Evolutionary conservation across 225 moss, liverwort and hornwort species (phyloP).

Genomic region (Takakia lepidozioides): DNA sequence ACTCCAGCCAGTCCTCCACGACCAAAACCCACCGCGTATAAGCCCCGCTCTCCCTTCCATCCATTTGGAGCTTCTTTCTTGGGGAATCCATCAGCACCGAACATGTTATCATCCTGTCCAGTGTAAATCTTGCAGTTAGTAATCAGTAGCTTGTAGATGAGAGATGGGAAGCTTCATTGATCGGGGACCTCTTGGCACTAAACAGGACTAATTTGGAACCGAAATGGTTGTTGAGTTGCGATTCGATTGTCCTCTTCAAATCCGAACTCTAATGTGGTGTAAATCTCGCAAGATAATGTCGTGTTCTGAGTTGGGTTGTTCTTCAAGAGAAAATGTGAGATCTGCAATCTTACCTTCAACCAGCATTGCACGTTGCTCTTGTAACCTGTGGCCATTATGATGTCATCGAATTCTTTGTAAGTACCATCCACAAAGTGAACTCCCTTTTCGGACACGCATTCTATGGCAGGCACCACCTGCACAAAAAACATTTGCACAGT

Average conservation of each 20-base stretch:
- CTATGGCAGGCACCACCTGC: slow-evolving; percentile 26
- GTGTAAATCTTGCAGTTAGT: no score
- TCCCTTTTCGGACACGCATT: slow-evolving; percentile 16
- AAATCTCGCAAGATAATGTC: no score
- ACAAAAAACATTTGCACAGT: background rate
- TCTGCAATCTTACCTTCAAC: no score
- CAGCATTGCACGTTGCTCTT: slow-evolving; percentile 7
- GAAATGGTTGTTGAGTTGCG: no score
- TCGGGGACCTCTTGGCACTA: no score
- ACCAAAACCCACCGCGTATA: slow-evolving; percentile 26
- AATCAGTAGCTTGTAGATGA: no score
- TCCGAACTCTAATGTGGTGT: no score
- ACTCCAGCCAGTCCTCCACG: slow-evolving; percentile 19
- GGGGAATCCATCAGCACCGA: slow-evolving; percentile 15
- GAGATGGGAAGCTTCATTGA: no score
- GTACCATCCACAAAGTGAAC: slow-evolving; percentile 27
- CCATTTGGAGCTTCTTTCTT: slow-evolving; percentile 5
- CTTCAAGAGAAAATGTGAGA: no score
- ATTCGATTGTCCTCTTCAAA: no score
- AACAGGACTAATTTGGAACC: no score
- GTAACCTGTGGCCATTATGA: slow-evolving; percentile 45
- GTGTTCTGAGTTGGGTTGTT: no score
- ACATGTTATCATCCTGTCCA: slow-evolving; percentile 14
- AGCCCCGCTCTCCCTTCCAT: slow-evolving; percentile 23
- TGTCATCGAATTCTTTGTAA: slow-evolving; percentile 19